These are phyloP conservation scores for Periconia digitata DNA, from an alignment of 2,329 filamentous ascomycete genomes.

Conservation along the genomic window DNA sequence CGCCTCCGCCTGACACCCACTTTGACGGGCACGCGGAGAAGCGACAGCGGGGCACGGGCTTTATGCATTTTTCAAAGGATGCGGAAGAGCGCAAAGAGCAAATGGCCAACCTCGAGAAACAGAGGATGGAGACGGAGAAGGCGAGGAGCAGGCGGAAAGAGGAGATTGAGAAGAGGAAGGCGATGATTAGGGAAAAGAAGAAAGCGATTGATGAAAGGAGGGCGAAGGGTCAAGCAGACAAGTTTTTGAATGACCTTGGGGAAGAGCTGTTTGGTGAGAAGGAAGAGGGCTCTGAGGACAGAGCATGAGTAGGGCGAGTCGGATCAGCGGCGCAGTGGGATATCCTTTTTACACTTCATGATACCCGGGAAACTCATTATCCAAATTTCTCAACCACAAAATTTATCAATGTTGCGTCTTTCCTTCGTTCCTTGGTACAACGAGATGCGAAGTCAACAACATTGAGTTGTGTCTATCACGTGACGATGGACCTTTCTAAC, in stretches of 20 bases:
- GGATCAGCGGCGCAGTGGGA: not conserved
- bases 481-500: not conserved
- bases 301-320: not conserved
- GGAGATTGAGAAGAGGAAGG: constrained; percentile 64
- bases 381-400: not conserved
- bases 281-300: not conserved
- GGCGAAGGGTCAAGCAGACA: constrained; percentile 68
- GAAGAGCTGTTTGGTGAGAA: constrained; percentile 26
- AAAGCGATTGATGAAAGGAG: constrained; percentile 62
- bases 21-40: constrained; percentile 87
- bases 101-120: constrained; percentile 72
- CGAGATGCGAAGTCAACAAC: not conserved
- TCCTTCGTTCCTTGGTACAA: not conserved
- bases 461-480: not conserved
- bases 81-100: constrained; percentile 67
- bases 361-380: not conserved
- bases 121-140: constrained; percentile 69
- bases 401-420: no score
- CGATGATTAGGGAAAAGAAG: constrained; percentile 61
- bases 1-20: constrained; percentile 77
- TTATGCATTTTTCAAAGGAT: constrained; percentile 85
- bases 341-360: not conserved
- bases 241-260: constrained; percentile 63
- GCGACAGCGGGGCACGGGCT: constrained; percentile 83
- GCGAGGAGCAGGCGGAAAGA: constrained; percentile 51